Base-by-base conservation (phyloP, 768 basidiomycete species). In the Boletus subcaerulescens region DNA sequence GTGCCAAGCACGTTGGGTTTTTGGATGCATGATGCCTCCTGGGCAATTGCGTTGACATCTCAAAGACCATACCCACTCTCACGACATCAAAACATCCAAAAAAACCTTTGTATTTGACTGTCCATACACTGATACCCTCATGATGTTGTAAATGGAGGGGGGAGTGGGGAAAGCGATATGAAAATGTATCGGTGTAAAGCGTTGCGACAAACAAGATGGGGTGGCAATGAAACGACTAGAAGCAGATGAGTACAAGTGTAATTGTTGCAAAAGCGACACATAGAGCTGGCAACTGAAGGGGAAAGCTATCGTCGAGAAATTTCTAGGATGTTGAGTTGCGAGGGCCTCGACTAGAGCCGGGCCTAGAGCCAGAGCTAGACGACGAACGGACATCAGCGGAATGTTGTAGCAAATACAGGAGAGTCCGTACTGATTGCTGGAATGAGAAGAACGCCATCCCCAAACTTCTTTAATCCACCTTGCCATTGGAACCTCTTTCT, bases 381-480 rank as follows among this genome's bases (percentile, higher is more conserved):
- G 43, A 36, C 11, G 31, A 47, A 29, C 32, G 35, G 29, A 31
- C n/a, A 24, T 54, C 2, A 58, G 40, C 15, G 20, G 24, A 33
- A 18, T 29, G 36, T 22, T 15, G 5, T n/a, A 29, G 38, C 7
- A 26, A 29, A 31, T 6, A 41, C 17, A 24, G n/a, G 36, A 50
- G 24, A 24, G 10, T 33, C 35, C 71, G 46, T 43, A 70, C 69
- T 50, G 18, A 48, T 62, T 61, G 39, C 51, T 62, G 38, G 70
- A 68, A 68, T 48, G 54, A 18, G 79, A 32, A 63, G 70, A 79
- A 49, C 79, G 78, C 89, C 89, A 92, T 54, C 80, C 84, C 89
- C 89, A 93, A 40, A 93, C 87, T 65, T 89, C 80, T 58, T 85
- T 79, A 54, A 93, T 86, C 92, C 92, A 96, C 65, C 82, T 84